A percentile compares a stretch with the other conserved stretches of the same genome.
Evolutionary conservation across 225 moss, liverwort and hornwort species (phyloP).

Genomic region (Neckera pumila): DNA sequence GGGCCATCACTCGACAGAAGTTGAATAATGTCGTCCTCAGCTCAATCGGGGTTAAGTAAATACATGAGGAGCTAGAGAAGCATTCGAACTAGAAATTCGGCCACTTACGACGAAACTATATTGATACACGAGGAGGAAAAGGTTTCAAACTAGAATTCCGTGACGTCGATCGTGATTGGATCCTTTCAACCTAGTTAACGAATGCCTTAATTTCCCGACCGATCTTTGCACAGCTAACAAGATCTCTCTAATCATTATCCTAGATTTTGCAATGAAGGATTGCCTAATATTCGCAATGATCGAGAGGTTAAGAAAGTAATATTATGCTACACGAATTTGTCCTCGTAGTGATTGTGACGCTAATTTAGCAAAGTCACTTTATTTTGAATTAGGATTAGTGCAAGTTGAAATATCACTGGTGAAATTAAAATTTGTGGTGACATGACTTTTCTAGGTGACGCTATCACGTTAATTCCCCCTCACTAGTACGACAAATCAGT

Average conservation of each 20-base stretch:
- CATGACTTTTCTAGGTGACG: background rate
- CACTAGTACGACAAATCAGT: background rate
- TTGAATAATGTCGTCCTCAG: background rate
- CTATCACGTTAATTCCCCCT: too few species aligned
- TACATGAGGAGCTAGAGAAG: background rate
- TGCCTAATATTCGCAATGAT: background rate
- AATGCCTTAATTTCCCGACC: background rate
- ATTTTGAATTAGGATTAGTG: background rate
- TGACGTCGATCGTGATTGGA: background rate
- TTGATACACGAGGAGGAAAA: background rate
- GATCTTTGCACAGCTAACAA: background rate
- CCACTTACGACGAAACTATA: background rate
- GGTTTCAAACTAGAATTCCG: background rate
- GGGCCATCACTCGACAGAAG: background rate
- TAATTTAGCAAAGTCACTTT: background rate
- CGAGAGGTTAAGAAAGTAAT: too few species aligned
- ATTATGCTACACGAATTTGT: background rate
- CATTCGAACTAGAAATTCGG: background rate
- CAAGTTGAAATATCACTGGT: background rate
- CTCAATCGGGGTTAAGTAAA: background rate
- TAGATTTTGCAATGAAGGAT: background rate
- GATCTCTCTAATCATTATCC: background rate
- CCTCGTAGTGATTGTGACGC: background rate
- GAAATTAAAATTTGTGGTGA: too few species aligned
- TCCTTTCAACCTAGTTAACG: background rate